These are phyloP conservation scores for Diplosphaera chodatii DNA, from an alignment of 139 green algal genomes.

Conservation along the genomic window DNA sequence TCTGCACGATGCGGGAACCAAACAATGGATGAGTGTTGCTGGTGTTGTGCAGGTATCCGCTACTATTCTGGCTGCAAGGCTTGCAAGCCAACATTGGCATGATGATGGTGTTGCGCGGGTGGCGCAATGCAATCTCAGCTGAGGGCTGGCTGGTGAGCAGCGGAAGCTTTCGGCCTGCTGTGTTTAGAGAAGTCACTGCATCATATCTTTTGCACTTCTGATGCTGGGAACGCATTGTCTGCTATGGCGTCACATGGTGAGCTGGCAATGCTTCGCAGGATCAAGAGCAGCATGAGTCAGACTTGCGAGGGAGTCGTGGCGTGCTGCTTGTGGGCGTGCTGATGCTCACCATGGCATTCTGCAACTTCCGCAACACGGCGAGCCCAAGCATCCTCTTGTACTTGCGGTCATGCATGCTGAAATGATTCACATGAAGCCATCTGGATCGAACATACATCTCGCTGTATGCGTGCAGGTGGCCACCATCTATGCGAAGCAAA, in stretches of 20 bases:
- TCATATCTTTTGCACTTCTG: too few relatives aligned
- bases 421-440: too few relatives aligned
- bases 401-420: too few relatives aligned
- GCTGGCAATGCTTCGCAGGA: constrained; percentile 47
- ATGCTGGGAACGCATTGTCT: too few relatives aligned
- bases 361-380: constrained; percentile 72
- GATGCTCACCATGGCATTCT: constrained; percentile 62
- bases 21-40: too few relatives aligned
- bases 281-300: constrained; percentile 51
- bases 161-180: too few relatives aligned
- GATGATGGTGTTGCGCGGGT: constrained; percentile 53
- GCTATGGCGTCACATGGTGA: too few relatives aligned
- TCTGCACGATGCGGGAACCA: too few relatives aligned
- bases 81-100: constrained; percentile 64
- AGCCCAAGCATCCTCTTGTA: too few relatives aligned
- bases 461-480: background rate
- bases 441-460: too few relatives aligned
- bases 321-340: constrained; percentile 50
- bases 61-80: constrained; percentile 70
- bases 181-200: too few relatives aligned
- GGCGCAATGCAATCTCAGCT: constrained; percentile 33
- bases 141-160: constrained; percentile 61
- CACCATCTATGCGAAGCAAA: constrained; percentile 1
- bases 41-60: constrained; percentile 64
- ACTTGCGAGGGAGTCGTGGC: constrained; percentile 77